Evolutionary conservation across 83 land plant genomes (phyloP).

Genomic region (Diphasiastrum complanatum): DNA sequence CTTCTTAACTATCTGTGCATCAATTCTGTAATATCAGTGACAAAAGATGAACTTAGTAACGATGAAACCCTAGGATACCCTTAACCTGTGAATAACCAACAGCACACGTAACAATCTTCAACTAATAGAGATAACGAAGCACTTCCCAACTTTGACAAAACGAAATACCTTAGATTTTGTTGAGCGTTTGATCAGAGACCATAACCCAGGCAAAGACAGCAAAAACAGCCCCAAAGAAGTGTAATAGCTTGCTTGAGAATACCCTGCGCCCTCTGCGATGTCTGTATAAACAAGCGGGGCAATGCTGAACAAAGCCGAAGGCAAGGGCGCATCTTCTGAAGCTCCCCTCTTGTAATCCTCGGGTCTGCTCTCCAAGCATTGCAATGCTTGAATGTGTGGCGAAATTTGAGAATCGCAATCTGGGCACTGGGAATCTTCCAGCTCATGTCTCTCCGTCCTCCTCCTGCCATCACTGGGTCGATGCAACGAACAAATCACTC

Average conservation of each 20-base stretch:
- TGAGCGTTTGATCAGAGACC: constrained; percentile 98
- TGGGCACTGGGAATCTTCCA: too few species aligned
- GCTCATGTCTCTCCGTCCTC: too few species aligned
- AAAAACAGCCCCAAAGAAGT: constrained; percentile 91
- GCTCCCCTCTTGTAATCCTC: too few species aligned
- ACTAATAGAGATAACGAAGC: not conserved
- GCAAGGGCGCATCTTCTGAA: too few species aligned
- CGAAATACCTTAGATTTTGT: constrained; percentile 79
- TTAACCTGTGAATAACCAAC: not conserved
- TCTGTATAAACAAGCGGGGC: constrained; percentile 13
- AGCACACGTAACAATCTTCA: not conserved
- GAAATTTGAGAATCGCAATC: too few species aligned
- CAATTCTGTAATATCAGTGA: too few species aligned
- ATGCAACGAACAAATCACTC: too few species aligned
- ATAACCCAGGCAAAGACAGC: constrained; percentile 88
- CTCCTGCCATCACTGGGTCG: too few species aligned
- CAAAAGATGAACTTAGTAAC: too few species aligned
- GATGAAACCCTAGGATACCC: not conserved
- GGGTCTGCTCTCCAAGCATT: too few species aligned
- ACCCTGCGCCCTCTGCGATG: constrained; percentile 52
- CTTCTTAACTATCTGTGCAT: constrained; percentile 77
- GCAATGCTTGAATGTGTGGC: too few species aligned
- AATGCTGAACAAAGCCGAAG: constrained; percentile 18
- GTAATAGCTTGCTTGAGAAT: constrained; percentile 90
- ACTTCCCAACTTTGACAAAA: not conserved